Conservation (phyloP, 768 basidiomycete genomes). For the Tylopilus subfusipes region DNA sequence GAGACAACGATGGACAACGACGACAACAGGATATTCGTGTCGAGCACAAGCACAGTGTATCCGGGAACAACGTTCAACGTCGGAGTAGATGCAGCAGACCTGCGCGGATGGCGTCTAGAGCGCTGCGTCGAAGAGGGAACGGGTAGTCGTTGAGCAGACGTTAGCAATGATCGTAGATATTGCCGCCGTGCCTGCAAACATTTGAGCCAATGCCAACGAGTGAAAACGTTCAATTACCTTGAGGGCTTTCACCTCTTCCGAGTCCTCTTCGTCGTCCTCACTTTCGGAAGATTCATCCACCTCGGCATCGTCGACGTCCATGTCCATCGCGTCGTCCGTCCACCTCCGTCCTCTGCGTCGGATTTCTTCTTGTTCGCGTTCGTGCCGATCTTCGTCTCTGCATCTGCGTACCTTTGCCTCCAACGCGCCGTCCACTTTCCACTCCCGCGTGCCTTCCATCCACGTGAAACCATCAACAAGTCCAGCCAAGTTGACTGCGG, state of each 20-base stretch:
- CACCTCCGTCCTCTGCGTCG: constrained; percentile 58
- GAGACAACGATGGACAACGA: constrained; percentile 70
- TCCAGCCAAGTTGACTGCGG: constrained; percentile 62
- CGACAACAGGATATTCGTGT: constrained; percentile 92
- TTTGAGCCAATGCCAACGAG: constrained; percentile 7
- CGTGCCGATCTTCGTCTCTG: constrained; percentile 66
- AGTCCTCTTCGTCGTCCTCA: constrained; percentile 63
- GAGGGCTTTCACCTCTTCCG: constrained; percentile 70
- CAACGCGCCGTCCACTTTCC: constrained; percentile 62
- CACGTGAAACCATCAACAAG: constrained; percentile 76
- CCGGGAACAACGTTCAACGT: constrained; percentile 67
- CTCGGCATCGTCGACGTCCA: constrained; percentile 55
- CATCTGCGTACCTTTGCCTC: constrained; percentile 66
- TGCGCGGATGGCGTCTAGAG: constrained; percentile 26
- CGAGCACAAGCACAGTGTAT: constrained; percentile 86
- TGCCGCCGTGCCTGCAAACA: constrained; percentile 61
- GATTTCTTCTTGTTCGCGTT: constrained; percentile 64
- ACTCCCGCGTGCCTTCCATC: constrained; percentile 55
- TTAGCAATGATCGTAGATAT: constrained; percentile 68
- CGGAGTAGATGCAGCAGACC: constrained; percentile 34
- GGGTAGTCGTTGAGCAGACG: constrained; percentile 36
- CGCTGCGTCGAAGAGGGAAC: constrained; percentile 27
- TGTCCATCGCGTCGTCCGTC: constrained; percentile 69
- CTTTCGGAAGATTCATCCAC: constrained; percentile 44
- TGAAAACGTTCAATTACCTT: constrained; percentile 51